Conservation (phyloP, 1,284 basidiomycete species). For the Naganishia cerealis region DNA sequence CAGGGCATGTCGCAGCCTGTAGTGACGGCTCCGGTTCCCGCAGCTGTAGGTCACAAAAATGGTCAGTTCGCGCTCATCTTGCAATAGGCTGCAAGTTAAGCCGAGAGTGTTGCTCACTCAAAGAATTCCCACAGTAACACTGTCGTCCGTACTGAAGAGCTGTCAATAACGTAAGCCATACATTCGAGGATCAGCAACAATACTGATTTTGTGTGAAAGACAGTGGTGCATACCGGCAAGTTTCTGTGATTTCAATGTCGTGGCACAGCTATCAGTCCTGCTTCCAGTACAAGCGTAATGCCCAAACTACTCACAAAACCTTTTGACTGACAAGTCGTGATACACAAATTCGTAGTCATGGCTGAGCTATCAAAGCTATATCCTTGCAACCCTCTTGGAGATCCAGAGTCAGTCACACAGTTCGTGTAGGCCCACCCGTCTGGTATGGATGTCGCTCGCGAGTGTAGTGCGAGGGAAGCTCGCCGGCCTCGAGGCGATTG, state of each 20-base stretch:
- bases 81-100: background rate
- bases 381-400: slow-evolving; percentile 18
- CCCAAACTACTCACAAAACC: slow-evolving; percentile 24
- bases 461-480: slow-evolving; percentile 1
- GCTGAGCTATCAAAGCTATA: slow-evolving; percentile 9
- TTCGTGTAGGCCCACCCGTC: slow-evolving; percentile 27
- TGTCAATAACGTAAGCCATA: background rate
- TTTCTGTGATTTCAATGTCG: background rate
- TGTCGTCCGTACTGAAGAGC: slow-evolving; percentile 22
- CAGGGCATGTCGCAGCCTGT: slow-evolving; percentile 31
- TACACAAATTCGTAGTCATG: slow-evolving; percentile 25
- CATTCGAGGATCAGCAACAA: background rate
- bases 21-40: slow-evolving; percentile 5
- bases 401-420: slow-evolving; percentile 14
- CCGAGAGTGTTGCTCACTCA: slow-evolving; percentile 2
- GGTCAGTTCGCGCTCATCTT: background rate
- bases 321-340: slow-evolving; percentile 20
- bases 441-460: slow-evolving; percentile 23
- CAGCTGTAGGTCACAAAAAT: background rate
- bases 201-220: background rate
- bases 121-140: slow-evolving; percentile 31
- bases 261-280: background rate
- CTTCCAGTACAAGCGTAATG: background rate
- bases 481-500: background rate
- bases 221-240: background rate